phyloP scores from a whole-genome alignment of 805 yeast genomes.

The Yamadazyma takamatsuzukensis region DNA sequence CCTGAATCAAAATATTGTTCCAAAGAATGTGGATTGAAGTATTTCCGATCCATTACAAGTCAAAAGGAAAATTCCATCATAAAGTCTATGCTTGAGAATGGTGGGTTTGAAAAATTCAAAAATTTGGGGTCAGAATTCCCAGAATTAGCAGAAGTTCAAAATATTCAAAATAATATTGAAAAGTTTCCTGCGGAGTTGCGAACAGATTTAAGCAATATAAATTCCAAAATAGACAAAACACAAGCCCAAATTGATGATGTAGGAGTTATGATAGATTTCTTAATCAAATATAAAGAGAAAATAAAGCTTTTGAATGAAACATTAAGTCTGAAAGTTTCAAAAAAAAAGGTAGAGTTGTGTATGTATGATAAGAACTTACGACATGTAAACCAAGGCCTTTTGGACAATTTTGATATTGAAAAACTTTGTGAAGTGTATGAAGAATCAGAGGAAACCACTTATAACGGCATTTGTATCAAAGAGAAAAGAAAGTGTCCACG shows the following conservation, averaged over 20 bases:
- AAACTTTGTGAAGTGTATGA: constrained; percentile 2
- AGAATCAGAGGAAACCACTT: constrained; percentile 1
- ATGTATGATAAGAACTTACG: constrained; percentile 9
- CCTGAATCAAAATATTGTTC: constrained; percentile 67
- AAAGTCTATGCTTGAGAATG: constrained; percentile 16
- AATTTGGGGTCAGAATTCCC: constrained; percentile 41
- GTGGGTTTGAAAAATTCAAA: constrained; percentile 16
- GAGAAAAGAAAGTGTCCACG: constrained; percentile 55
- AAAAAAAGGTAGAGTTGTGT: constrained; percentile 13
- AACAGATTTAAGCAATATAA: constrained; percentile 16
- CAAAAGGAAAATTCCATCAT: constrained; percentile 9
- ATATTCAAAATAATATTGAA: constrained; percentile 15
- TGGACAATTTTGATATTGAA: constrained; percentile 5
- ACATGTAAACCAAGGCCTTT: constrained; percentile 1
- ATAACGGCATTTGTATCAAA: constrained; percentile 35
- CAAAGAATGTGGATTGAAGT: constrained; percentile 61
- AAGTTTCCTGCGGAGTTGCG: constrained; percentile 18
- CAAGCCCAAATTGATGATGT: constrained; percentile 10
- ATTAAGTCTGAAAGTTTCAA: constrained; percentile 12
- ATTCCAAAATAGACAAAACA: constrained; percentile 13
- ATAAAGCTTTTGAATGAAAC: constrained; percentile 36
- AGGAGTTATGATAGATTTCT: constrained; percentile 14
- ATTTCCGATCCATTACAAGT: constrained; percentile 11
- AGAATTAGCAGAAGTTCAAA: constrained; percentile 28
- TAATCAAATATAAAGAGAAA: constrained; percentile 32